phyloP scores from a whole-genome alignment of 345 rosid genomes.

The Lepidium sativum region DNA sequence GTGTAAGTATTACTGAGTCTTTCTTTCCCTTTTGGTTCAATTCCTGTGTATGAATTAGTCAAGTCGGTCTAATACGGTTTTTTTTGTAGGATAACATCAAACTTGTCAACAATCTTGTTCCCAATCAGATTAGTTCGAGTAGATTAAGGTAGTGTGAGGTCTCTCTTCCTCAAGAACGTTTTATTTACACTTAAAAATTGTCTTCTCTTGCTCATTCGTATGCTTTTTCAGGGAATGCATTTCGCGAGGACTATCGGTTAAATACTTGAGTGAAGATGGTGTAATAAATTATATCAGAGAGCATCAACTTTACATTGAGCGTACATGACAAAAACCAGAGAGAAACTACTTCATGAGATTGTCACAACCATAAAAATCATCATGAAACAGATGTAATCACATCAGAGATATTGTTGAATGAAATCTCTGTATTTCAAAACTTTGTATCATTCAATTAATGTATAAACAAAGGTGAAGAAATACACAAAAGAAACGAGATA shows the following conservation, averaged over 20 bases:
- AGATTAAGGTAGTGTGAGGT: conserved; percentile 50
- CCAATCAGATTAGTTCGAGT: conserved; percentile 83
- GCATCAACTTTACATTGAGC: conserved; percentile 35
- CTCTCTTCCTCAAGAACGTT: not conserved
- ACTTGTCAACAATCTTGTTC: conserved; percentile 53
- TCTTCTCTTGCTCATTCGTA: not conserved
- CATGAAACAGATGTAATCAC: not conserved
- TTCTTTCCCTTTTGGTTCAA: not conserved
- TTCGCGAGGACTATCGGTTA: conserved; percentile 62
- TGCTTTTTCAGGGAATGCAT: conserved; percentile 61
- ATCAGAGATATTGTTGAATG: not conserved
- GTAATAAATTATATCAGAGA: conserved; percentile 52
- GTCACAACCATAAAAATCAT: not conserved
- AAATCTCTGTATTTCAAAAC: not conserved
- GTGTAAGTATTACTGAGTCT: conserved; percentile 28
- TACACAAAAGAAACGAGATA: too few relatives aligned
- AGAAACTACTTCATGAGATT: not conserved
- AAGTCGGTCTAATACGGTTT: not conserved
- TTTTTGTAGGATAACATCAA: conserved; percentile 50
- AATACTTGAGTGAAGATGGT: conserved; percentile 63
- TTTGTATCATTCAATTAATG: not conserved
- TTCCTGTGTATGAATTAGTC: not conserved
- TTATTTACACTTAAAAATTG: not conserved
- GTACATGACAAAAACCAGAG: conserved; percentile 1
- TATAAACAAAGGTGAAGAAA: not conserved